These are phyloP conservation scores for Alliaria petiolata DNA, from an alignment of 345 rosid species.

Conservation along the genomic window DNA sequence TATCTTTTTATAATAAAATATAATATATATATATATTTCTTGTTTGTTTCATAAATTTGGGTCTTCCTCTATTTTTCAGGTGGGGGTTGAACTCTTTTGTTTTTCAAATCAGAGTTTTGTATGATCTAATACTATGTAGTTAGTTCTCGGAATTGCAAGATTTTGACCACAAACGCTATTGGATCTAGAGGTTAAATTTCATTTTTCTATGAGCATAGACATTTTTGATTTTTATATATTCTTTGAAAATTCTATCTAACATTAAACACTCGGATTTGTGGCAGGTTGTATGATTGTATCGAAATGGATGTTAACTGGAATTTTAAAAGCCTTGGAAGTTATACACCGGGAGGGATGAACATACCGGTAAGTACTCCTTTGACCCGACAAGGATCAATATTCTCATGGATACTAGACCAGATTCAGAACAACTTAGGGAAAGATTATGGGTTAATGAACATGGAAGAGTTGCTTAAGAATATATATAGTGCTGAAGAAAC, in stretches of 20 bases:
- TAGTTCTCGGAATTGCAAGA: background rate
- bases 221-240: background rate
- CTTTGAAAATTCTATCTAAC: slow-evolving; percentile 3
- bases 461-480: slow-evolving; percentile 65
- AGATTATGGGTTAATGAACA: slow-evolving; percentile 83
- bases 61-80: no score
- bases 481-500: slow-evolving; percentile 62
- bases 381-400: slow-evolving; percentile 58
- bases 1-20: no score
- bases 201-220: background rate
- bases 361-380: slow-evolving; percentile 24
- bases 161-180: background rate
- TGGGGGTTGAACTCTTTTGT: background rate
- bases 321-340: slow-evolving; percentile 44
- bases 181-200: background rate
- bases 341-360: background rate
- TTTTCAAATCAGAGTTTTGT: background rate
- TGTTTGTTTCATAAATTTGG: no score
- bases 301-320: slow-evolving; percentile 59
- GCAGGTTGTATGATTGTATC: background rate
- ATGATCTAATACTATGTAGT: slow-evolving; percentile 3
- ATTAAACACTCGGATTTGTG: background rate
- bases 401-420: slow-evolving; percentile 68
- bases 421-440: slow-evolving; percentile 57
- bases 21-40: no score